Evolutionary conservation across 2,329 filamentous ascomycete species (phyloP), one percentile per base, ranked within the genome.

Genomic region (Penicillium sp.): DNA sequence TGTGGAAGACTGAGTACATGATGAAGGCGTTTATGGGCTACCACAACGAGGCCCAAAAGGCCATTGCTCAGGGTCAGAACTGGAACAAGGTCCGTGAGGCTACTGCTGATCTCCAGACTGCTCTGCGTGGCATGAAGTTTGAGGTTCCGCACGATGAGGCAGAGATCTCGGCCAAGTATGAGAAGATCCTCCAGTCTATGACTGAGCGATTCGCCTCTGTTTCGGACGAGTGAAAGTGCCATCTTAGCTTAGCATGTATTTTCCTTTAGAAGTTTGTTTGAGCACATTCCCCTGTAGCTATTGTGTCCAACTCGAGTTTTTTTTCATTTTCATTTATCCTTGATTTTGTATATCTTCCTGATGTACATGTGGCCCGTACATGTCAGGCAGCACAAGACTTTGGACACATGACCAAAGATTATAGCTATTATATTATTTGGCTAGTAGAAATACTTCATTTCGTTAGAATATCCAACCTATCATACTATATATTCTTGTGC

Each of bases 1-100:
- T 99, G 70, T 99, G 94, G 94, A 99, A 99, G 88, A 99, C 94
- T 0, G 89, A 96, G 75, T 99, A 94, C 88, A 97, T 99, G 94
- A 99, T 99, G 94, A 97, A 96, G 84, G 88, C 91, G 62, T 97
- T 99, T 87, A 90, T 99, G 82, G 90, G 88, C 56, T 99, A 93
- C 84, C 91, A 97, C 74, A 95, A 99, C 69, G 94, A 99, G 81
- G 88, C 91, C 25, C 93, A 97, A 75, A 97, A 97, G 84, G 91
- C 91, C 7, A 84, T 99, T 71, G 83, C 89, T 6, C 91, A 96
- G 75, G 94, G 94, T 58, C 89, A 93, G 77, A 88, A 80, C 77
- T 99, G 94, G 94, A 80, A 82, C 72, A 97, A 96, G 84, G 88
- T 99, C 53, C 87, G 93, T 65, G 94, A 99, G 69, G 86, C 89